Conservation (phyloP, 2,329 filamentous ascomycete genomes). For the Alternaria rosae region DNA sequence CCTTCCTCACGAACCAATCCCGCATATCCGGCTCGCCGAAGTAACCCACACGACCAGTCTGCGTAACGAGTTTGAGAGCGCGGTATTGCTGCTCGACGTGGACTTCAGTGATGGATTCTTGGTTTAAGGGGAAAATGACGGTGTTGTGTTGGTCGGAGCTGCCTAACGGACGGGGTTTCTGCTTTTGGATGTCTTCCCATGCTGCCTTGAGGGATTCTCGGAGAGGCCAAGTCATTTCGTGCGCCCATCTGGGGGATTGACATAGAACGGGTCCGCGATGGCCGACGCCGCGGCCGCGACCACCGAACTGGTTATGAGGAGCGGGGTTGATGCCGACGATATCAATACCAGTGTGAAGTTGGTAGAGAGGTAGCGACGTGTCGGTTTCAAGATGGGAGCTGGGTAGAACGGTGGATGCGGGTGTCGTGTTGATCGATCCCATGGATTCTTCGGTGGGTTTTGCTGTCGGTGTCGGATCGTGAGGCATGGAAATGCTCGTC, state of each 20-base stretch:
- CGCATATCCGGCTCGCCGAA: conserved; percentile 15
- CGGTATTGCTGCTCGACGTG: conserved; percentile 14
- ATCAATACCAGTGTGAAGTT: not conserved
- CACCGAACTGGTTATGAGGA: not conserved
- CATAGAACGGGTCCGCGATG: not conserved
- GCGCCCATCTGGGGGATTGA: not conserved
- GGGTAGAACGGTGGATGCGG: not conserved
- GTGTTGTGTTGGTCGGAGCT: not conserved
- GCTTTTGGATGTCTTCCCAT: too few species aligned
- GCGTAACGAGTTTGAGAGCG: conserved; percentile 25
- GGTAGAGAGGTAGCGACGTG: not conserved
- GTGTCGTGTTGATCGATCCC: not conserved
- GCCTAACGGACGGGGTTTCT: too few species aligned
- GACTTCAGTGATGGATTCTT: conserved; percentile 25
- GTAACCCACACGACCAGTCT: conserved; percentile 13
- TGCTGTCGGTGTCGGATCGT: not conserved
- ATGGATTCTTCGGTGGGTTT: not conserved
- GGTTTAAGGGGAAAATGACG: conserved; percentile 22
- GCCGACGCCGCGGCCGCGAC: not conserved
- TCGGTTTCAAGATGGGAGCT: not conserved
- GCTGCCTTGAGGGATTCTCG: not conserved
- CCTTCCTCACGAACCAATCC: conserved; percentile 14
- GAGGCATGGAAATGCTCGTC: not conserved
- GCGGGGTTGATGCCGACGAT: not conserved
- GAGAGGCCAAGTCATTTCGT: not conserved